A percentile compares a stretch with the other conserved stretches of the same genome.
These are phyloP conservation scores for Dipodascus geniculatus DNA, from an alignment of 805 yeast genomes.

Conservation along the genomic window DNA sequence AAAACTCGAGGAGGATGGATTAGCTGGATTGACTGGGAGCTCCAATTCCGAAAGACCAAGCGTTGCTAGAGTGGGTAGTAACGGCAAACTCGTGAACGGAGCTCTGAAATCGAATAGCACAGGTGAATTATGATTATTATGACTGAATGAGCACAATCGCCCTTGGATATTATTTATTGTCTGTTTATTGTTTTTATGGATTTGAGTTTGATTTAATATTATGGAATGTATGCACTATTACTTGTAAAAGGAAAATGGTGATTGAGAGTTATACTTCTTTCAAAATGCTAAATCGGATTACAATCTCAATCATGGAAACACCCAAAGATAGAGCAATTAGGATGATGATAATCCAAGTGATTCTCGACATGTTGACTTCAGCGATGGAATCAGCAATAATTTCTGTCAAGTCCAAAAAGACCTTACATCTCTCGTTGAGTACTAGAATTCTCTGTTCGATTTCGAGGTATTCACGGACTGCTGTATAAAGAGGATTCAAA, in stretches of 20 bases:
- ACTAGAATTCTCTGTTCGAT: conserved; percentile 93
- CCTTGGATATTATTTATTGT: neutral
- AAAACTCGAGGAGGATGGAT: neutral
- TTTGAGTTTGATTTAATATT: neutral
- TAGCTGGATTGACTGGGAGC: neutral
- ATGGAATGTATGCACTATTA: neutral
- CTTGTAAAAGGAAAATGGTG: no score
- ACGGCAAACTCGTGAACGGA: neutral
- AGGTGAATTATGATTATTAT: neutral
- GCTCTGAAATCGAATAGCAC: neutral
- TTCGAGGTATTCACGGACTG: conserved; percentile 84
- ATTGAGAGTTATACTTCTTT: no score
- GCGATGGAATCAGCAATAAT: conserved; percentile 90
- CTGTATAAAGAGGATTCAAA: conserved; percentile 79
- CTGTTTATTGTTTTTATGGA: neutral
- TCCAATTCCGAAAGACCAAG: neutral
- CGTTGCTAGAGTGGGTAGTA: neutral
- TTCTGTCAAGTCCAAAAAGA: conserved; percentile 85
- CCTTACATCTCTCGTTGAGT: conserved; percentile 85
- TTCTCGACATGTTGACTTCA: conserved; percentile 81
- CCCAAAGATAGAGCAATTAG: conserved; percentile 68
- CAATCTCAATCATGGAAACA: conserved; percentile 65
- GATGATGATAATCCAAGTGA: conserved; percentile 79
- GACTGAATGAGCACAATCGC: neutral
- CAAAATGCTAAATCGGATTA: conserved; percentile 43